Conservation (phyloP, 2,329 filamentous ascomycete species). For the Geosmithia flava region DNA sequence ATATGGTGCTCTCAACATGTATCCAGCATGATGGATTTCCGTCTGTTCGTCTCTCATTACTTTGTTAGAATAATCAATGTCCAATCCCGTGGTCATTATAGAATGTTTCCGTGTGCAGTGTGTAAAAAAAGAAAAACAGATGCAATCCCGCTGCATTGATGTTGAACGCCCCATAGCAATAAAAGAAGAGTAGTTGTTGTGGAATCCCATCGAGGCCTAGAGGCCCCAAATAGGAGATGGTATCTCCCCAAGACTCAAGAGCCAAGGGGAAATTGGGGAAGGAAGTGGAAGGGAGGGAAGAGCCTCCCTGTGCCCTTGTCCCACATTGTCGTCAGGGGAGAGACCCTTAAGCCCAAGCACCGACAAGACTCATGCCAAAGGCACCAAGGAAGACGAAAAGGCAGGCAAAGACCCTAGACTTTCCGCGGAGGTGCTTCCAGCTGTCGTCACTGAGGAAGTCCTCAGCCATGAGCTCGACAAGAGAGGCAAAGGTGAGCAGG, state of each 20-base stretch:
- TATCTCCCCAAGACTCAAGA: no score
- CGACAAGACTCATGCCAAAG: slow-evolving; percentile 50
- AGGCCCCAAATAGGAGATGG: no score
- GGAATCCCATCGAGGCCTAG: no score
- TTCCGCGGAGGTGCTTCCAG: slow-evolving; percentile 39
- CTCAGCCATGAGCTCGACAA: slow-evolving; percentile 61
- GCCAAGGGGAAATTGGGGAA: no score
- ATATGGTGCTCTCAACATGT: background rate
- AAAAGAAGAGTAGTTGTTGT: no score
- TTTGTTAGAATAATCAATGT: background rate
- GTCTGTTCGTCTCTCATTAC: background rate
- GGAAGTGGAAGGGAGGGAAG: no score
- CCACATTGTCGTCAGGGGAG: no score
- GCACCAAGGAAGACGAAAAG: slow-evolving; percentile 45
- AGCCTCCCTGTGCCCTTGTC: no score
- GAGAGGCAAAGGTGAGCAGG: slow-evolving; percentile 56
- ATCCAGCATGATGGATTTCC: background rate
- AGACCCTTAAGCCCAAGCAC: slow-evolving; percentile 42
- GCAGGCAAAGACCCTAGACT: slow-evolving; percentile 37
- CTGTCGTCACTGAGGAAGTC: slow-evolving; percentile 57
- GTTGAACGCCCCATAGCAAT: no score
- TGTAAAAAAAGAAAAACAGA: background rate
- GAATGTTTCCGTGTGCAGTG: background rate
- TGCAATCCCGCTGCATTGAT: background rate
- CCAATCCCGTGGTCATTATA: background rate